Percentiles rank a stretch among this genome's conserved stretches.
Evolutionary conservation across 257 asterid genomes (phyloP).

Genomic region (Scutellaria minor): DNA sequence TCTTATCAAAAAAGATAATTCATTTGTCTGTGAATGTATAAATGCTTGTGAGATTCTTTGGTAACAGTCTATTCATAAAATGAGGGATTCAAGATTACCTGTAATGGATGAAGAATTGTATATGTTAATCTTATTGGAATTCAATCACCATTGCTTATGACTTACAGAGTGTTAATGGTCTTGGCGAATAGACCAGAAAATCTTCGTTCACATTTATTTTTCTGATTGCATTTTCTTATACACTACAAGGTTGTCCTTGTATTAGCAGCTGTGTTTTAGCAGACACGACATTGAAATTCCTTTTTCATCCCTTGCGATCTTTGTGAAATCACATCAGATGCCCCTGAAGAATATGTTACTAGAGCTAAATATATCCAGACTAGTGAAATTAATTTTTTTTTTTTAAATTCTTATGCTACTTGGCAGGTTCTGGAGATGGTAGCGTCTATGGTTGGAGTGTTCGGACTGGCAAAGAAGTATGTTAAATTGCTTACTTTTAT

Average conservation of each 20-base stretch:
- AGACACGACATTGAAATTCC: slow-evolving; percentile 8
- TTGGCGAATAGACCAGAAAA: slow-evolving; percentile 19
- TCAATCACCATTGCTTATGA: slow-evolving; percentile 13
- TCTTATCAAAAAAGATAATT: too few species aligned
- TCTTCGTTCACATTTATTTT: background rate
- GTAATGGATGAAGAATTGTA: slow-evolving; percentile 3
- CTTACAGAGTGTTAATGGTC: slow-evolving; percentile 1
- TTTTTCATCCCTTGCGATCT: slow-evolving; percentile 11
- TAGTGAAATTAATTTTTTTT: slow-evolving; percentile 30
- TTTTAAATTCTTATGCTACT: slow-evolving; percentile 27
- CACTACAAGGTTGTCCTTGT: slow-evolving; percentile 4
- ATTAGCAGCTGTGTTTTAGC: slow-evolving; percentile 16
- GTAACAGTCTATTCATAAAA: background rate
- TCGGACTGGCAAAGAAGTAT: slow-evolving; percentile 94
- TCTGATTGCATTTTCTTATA: background rate
- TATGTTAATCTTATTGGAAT: background rate
- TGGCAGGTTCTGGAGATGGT: slow-evolving; percentile 96
- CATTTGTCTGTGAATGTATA: background rate
- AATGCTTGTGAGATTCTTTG: background rate
- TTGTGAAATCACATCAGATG: slow-evolving; percentile 7
- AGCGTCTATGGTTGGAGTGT: slow-evolving; percentile 95
- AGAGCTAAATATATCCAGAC: slow-evolving; percentile 17
- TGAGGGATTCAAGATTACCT: slow-evolving; percentile 17
- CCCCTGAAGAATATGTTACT: background rate
- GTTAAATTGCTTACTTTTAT: slow-evolving; percentile 27